Base-by-base conservation (phyloP, 805 yeast genomes). In the Pichia paraexigua region DNA sequence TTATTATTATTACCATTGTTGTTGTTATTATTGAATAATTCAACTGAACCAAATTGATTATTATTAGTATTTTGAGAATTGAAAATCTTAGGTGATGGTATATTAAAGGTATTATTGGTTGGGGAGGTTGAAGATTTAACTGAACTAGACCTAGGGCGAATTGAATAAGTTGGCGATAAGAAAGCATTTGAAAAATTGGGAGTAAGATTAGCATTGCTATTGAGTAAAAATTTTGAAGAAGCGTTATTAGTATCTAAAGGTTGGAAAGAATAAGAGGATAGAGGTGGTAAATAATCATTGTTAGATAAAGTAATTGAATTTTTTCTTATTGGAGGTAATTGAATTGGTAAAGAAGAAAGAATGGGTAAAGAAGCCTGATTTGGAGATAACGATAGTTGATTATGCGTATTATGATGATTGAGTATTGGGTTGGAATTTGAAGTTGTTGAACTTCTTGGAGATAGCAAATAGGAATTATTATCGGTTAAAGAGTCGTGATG, bases 241-340 rank as follows among this genome's bases (percentile, higher is more conserved):
- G 30, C 17, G 8, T 20, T 9, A 24, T n/a, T n/a, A n/a, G n/a
- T n/a, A n/a, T 24, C 30, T 41, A 41, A 8, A 37, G 22, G 8
- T 37, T 47, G 41, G 3, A 47, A 17, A 13, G 51, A 43, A 37
- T 43, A 43, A n/a, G 43, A 43, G 3, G 43, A 24, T 20, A 48
- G 8, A 2, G 51, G 28, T 15, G 42, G 35, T n/a, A 43, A 43
- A 42, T 30, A 32, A 15, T 22, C 28, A n/a, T 21, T 9, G 9
- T 27, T 21, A 28, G 41, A 35, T 22, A 35, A 22, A 27, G 21
- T 37, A 11, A 32, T 21, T 13, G 43, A 24, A 25, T 13, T 37
- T 17, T 37, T 22, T 11, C 24, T 49, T 9, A 49, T 49, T 13
- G 51, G 51, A 3, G 51, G 51, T 30, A 49, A 21, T 24, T 43